Evolutionary conservation across 441 rosid genomes (phyloP).

Genomic region (Gossypium laxum): DNA sequence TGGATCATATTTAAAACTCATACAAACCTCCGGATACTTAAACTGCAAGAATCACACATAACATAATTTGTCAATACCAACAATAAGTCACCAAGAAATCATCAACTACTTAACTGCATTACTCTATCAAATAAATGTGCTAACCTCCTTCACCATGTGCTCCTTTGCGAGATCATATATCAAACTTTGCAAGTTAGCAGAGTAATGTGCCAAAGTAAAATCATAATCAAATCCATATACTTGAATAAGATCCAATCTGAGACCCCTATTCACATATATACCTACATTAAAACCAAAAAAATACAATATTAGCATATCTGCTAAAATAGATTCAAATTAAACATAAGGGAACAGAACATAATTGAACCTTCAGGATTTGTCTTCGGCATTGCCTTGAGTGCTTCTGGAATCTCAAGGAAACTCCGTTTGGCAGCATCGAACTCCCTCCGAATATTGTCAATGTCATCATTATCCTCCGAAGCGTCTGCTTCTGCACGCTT

Average conservation of each 20-base stretch:
- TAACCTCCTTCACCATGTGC: slow-evolving; percentile 88
- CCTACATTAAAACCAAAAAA: slow-evolving; percentile 30
- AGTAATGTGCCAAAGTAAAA: slow-evolving; percentile 85
- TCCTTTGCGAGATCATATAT: slow-evolving; percentile 84
- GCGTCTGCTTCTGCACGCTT: slow-evolving; percentile 21
- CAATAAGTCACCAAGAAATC: not conserved
- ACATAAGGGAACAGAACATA: not conserved
- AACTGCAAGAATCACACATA: slow-evolving; percentile 39
- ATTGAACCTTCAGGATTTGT: slow-evolving; percentile 70
- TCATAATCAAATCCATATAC: slow-evolving; percentile 94
- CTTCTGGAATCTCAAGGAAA: slow-evolving; percentile 60
- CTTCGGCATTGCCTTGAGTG: slow-evolving; percentile 54
- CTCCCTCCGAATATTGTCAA: slow-evolving; percentile 43
- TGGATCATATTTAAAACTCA: slow-evolving; percentile 62
- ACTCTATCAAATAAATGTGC: slow-evolving; percentile 10
- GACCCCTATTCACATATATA: slow-evolving; percentile 76
- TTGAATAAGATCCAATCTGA: slow-evolving; percentile 69
- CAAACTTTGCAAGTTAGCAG: slow-evolving; percentile 63
- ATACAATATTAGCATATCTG: slow-evolving; percentile 4
- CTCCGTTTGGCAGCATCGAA: slow-evolving; percentile 56
- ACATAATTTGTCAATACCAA: not conserved
- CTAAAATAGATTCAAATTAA: not conserved
- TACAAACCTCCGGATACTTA: slow-evolving; percentile 69
- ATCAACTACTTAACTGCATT: not conserved
- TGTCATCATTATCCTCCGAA: slow-evolving; percentile 26